Conservation (phyloP, 495 filamentous ascomycete species). For the Amphirosellinia nigrospora region DNA sequence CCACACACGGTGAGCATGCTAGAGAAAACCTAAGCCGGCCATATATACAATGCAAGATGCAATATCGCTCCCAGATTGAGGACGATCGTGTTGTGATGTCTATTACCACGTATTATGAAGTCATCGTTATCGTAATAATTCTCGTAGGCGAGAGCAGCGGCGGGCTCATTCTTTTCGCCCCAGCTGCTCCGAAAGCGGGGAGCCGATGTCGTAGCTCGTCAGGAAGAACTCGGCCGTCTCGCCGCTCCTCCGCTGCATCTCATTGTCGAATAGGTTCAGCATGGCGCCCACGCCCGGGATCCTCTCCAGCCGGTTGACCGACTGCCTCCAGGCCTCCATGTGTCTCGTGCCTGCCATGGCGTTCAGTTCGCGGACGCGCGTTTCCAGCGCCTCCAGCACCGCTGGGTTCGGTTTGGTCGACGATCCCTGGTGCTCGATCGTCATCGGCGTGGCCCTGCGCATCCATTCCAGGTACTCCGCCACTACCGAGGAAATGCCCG, state of each 20-base stretch:
- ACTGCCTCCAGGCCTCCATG: constrained; percentile 24
- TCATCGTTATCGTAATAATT: constrained; percentile 13
- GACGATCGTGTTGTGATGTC: not conserved
- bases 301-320: constrained; percentile 18
- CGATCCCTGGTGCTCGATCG: not conserved
- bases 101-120: constrained; percentile 5
- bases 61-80: not conserved
- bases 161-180: constrained; percentile 11
- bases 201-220: constrained; percentile 18
- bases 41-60: constrained; percentile 24
- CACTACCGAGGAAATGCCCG: constrained; percentile 28
- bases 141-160: not conserved
- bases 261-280: constrained; percentile 26
- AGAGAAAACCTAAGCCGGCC: constrained; percentile 4
- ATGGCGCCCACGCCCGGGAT: constrained; percentile 27
- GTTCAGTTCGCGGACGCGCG: constrained; percentile 23
- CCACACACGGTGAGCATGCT: not conserved
- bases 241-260: constrained; percentile 25
- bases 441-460: constrained; percentile 10
- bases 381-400: constrained; percentile 25
- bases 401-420: constrained; percentile 8
- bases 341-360: constrained; percentile 24
- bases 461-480: constrained; percentile 30
- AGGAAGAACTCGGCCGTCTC: constrained; percentile 29
- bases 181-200: constrained; percentile 20